phyloP scores from a whole-genome alignment of 805 yeast species.

The Candida ovalis region DNA sequence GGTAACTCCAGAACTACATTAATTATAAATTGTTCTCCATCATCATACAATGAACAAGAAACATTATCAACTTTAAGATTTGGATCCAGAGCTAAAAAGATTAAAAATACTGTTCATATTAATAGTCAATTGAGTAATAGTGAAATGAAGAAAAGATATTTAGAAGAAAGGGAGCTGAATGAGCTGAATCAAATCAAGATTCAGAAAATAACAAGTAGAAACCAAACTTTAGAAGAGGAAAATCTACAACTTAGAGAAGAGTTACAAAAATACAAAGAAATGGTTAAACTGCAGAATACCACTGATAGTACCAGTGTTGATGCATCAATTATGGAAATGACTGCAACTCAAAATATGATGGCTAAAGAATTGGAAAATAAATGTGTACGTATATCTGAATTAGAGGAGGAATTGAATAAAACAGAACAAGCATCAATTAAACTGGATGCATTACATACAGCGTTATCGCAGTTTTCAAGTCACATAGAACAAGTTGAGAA shows the following conservation, averaged over 20 bases:
- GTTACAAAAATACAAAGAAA: slow-evolving; percentile 22
- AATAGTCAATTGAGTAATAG: slow-evolving; percentile 35
- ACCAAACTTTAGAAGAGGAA: slow-evolving; percentile 36
- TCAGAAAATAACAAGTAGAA: slow-evolving; percentile 23
- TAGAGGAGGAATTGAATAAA: slow-evolving; percentile 9
- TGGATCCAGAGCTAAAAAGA: slow-evolving; percentile 67
- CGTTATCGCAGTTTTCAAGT: slow-evolving; percentile 53
- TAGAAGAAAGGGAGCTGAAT: slow-evolving; percentile 20
- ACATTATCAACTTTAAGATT: slow-evolving; percentile 71
- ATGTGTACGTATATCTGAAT: slow-evolving; percentile 12
- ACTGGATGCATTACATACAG: slow-evolving; percentile 50
- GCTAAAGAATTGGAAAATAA: slow-evolving; percentile 20
- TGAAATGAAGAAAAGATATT: slow-evolving; percentile 21
- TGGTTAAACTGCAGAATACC: slow-evolving; percentile 9
- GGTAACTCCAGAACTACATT: slow-evolving; percentile 78
- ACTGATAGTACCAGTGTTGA: slow-evolving; percentile 23
- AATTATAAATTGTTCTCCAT: slow-evolving; percentile 70
- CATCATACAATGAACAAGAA: slow-evolving; percentile 51
- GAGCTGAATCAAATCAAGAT: slow-evolving; percentile 19
- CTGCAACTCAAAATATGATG: slow-evolving; percentile 17
- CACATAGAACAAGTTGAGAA: slow-evolving; percentile 58
- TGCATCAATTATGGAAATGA: slow-evolving; percentile 17
- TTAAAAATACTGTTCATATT: slow-evolving; percentile 60
- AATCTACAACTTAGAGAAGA: slow-evolving; percentile 38
- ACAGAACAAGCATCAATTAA: slow-evolving; percentile 31